A percentile compares a stretch with the other conserved stretches of the same genome.
Conservation (phyloP, 768 basidiomycete species). For the Phylloporus sp. region DNA sequence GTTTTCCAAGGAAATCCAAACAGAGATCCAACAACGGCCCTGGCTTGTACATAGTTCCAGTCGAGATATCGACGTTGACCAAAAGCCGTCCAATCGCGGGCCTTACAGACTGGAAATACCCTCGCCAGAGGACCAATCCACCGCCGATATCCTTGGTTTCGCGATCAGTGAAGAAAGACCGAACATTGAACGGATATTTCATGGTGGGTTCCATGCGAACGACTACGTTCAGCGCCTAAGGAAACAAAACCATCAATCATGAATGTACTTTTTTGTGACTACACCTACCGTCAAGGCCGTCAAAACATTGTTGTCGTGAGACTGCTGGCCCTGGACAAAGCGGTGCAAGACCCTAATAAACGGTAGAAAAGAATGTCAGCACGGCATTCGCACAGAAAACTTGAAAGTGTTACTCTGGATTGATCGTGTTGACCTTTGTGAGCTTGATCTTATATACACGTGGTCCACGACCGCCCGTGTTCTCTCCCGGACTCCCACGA, state of each 20-base stretch:
- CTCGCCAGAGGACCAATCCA: conserved; percentile 71
- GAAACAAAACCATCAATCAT: background rate
- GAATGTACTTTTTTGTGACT: background rate
- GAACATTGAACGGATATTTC: conserved; percentile 64
- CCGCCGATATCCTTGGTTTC: conserved; percentile 51
- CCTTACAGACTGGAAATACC: conserved; percentile 76
- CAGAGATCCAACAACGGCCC: conserved; percentile 58
- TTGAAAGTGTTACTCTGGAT: conserved; percentile 41
- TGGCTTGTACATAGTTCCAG: conserved; percentile 68
- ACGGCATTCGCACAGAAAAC: conserved; percentile 19
- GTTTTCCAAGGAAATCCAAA: conserved; percentile 45
- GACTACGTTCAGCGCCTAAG: conserved; percentile 67
- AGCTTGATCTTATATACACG: conserved; percentile 65
- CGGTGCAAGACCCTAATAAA: conserved; percentile 51
- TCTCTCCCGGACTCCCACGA: conserved; percentile 30
- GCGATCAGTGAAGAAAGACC: conserved; percentile 64
- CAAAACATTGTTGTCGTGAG: conserved; percentile 60
- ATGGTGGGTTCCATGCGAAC: conserved; percentile 70
- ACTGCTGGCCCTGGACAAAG: conserved; percentile 61
- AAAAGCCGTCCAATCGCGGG: conserved; percentile 60
- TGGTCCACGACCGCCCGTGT: conserved; percentile 38
- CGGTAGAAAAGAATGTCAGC: background rate
- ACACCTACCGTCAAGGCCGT: conserved; percentile 58
- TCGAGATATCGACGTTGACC: conserved; percentile 74
- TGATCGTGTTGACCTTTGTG: conserved; percentile 53